phyloP scores from a whole-genome alignment of 164 flowering plant species.

The Liriodendron chinense region DNA sequence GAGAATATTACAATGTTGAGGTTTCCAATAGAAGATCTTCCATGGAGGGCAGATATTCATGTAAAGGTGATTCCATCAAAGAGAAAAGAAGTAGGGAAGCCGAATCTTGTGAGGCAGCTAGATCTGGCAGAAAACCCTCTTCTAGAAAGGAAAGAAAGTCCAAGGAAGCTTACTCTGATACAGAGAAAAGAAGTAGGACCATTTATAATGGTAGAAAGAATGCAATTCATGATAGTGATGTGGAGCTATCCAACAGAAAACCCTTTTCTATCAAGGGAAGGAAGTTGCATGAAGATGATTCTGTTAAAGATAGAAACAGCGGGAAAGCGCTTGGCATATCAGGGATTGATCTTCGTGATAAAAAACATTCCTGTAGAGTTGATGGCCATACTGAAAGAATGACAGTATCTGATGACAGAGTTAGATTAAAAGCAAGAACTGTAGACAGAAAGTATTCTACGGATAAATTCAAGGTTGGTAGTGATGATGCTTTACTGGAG shows the following conservation, averaged over 20 bases:
- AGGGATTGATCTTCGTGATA: no score
- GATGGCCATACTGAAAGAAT: constrained; percentile 6
- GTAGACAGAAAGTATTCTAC: constrained; percentile 4
- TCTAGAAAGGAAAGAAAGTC: background rate
- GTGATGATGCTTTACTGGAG: constrained; percentile 15
- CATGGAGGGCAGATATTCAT: constrained; percentile 8
- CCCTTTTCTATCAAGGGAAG: constrained; percentile 1
- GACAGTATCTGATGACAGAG: no score
- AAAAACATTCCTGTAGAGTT: constrained; percentile 14
- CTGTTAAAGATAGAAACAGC: constrained; percentile 6
- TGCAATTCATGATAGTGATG: background rate
- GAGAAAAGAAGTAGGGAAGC: constrained; percentile 6
- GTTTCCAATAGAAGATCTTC: no score
- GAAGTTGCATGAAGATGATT: constrained; percentile 6
- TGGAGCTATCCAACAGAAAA: background rate
- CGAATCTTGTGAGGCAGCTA: background rate
- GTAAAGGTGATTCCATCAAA: constrained; percentile 5
- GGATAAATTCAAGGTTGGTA: constrained; percentile 6
- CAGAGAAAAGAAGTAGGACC: background rate
- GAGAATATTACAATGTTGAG: no score
- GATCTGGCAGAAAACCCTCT: background rate
- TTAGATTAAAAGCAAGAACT: background rate
- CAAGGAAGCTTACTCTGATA: background rate
- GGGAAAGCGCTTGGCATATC: no score
- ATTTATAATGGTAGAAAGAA: background rate